Conservation (phyloP, 148 eudicot genomes). For the Fagopyrum homotropicum region DNA sequence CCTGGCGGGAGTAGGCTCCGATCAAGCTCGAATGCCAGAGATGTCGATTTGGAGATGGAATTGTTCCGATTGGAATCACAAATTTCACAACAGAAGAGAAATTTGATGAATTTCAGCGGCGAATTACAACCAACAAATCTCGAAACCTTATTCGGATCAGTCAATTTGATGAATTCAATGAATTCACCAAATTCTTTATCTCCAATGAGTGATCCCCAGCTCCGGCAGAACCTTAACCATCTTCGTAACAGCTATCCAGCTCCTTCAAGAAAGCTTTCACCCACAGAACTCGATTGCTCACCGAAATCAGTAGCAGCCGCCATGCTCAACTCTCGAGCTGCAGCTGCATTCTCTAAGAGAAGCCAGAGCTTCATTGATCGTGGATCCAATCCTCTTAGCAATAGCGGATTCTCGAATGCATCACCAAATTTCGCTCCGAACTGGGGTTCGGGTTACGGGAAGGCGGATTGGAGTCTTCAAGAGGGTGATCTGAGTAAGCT, state of each 20-base stretch:
- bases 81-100: constrained; percentile 39
- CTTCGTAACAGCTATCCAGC: constrained; percentile 42
- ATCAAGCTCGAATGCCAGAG: constrained; percentile 26
- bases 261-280: constrained; percentile 35
- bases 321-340: constrained; percentile 61
- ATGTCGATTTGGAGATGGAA: constrained; percentile 58
- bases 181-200: constrained; percentile 20
- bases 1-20: constrained; percentile 4
- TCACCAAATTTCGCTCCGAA: not conserved
- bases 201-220: constrained; percentile 12
- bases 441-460: constrained; percentile 80
- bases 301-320: constrained; percentile 44
- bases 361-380: constrained; percentile 84
- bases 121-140: constrained; percentile 37
- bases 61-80: constrained; percentile 42
- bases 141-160: constrained; percentile 41
- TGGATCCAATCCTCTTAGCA: constrained; percentile 17
- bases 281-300: constrained; percentile 42
- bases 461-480: constrained; percentile 64
- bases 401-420: not conserved
- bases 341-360: constrained; percentile 58
- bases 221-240: constrained; percentile 36
- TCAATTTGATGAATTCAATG: not conserved
- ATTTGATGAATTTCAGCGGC: constrained; percentile 25
- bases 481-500: constrained; percentile 59